Conservation (phyloP, 768 basidiomycete genomes). For the Glaciozyma martinii region DNA sequence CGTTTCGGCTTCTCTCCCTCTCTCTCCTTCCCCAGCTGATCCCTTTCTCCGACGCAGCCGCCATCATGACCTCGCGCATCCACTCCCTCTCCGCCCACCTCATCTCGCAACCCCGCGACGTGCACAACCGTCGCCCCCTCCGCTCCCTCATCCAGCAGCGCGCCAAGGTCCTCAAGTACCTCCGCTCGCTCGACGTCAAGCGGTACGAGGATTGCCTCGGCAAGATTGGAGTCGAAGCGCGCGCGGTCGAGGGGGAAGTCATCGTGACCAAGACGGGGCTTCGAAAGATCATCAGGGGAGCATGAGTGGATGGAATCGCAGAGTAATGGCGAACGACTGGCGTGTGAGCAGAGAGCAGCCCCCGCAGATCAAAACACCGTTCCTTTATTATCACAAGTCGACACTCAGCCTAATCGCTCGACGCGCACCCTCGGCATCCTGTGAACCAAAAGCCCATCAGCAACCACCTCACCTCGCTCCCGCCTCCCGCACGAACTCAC, state of each 20-base stretch:
- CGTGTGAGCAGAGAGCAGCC: background rate
- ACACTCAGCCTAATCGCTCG: constrained; percentile 36
- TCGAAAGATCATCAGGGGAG: constrained; percentile 22
- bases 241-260: constrained; percentile 81
- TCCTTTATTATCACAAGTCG: background rate
- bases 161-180: constrained; percentile 70
- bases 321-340: background rate
- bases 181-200: constrained; percentile 54
- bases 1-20: constrained; percentile 32
- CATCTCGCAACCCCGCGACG: constrained; percentile 54
- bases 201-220: constrained; percentile 67
- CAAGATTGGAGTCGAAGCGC: constrained; percentile 65
- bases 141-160: constrained; percentile 70
- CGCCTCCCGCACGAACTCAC: background rate
- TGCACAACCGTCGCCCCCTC: constrained; percentile 63
- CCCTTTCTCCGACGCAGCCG: constrained; percentile 49
- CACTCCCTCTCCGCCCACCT: constrained; percentile 73
- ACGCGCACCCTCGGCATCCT: constrained; percentile 89
- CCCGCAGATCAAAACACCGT: background rate
- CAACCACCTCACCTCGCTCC: too few relatives aligned
- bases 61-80: constrained; percentile 75
- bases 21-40: background rate
- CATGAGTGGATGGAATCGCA: constrained; percentile 4
- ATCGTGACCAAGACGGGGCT: constrained; percentile 45
- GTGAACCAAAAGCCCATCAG: background rate